Evolutionary conservation across 1,284 basidiomycete species (phyloP), one percentile per base, ranked within the genome.

Genomic region (Cryptococcus sp.): DNA sequence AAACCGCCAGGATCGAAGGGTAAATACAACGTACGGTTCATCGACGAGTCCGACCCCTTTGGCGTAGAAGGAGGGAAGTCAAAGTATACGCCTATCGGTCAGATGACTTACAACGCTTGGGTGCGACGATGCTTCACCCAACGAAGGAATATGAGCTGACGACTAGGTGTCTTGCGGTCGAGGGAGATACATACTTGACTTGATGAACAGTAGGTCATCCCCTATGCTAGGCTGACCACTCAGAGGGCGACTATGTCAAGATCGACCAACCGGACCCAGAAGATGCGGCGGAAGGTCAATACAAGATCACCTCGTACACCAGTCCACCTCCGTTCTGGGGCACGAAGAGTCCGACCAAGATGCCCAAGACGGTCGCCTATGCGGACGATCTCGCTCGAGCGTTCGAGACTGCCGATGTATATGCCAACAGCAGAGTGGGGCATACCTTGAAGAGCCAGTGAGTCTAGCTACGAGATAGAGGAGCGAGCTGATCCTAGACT

Each of bases 31-130:
- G 56, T 95, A 26, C 86, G 83, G 2, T 93, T 86, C 58, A 77
- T 81, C 34, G 91, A 95, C 61, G 81, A 87, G 56, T 84, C 88
- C 7, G 78, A 91, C 59, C 87, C 90, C 0, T 86, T 87, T 52
- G 76, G 61, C 21, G 48, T 72, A 23, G 51, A 21, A n/a, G 37
- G 34, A 11, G 40, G 32, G 31, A 18, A 37, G 48, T 11, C 63
- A 79, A 12, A 21, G 26, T 28, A 19, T 10, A 33, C 5, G 3
- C 74, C 86, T 47, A 72, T 80, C 1, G 74, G 79, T 35, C 72
- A 77, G 35, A 45, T 51, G 72, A 76, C 35, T 77, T 78, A 24
- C 78, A 82, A 64, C 40, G 59, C 66, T 5, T 73, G 71, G 71
- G 70, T 66, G 26, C 45, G 63, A 35, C 12, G 22, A 14, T 24